phyloP scores from a whole-genome alignment of 768 basidiomycete species.

The Pisolithus microcarpus region DNA sequence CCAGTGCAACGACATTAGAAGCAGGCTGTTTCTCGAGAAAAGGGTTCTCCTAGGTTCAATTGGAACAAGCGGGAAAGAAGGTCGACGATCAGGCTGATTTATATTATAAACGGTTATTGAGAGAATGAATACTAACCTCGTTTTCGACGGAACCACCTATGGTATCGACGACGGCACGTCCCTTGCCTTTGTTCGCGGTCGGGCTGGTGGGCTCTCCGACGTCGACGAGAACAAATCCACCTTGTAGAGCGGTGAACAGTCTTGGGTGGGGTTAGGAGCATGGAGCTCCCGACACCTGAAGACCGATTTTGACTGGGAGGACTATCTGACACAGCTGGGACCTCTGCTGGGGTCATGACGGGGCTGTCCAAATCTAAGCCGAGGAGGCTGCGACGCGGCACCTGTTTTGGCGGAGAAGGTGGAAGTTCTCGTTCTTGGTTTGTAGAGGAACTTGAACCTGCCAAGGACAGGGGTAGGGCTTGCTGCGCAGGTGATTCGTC shows the following conservation, averaged over 20 bases:
- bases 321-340: not conserved
- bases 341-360: slow-evolving; percentile 4
- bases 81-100: no score
- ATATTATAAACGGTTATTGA: no score
- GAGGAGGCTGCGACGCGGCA: slow-evolving; percentile 15
- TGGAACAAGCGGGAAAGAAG: not conserved
- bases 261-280: slow-evolving; percentile 19
- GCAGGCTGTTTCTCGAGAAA: slow-evolving; percentile 6
- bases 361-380: slow-evolving; percentile 8
- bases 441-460: slow-evolving; percentile 15
- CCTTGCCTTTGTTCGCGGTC: slow-evolving; percentile 22
- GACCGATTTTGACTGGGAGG: no score
- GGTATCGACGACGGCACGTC: slow-evolving; percentile 6
- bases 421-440: slow-evolving; percentile 14
- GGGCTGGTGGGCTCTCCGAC: slow-evolving; percentile 13
- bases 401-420: not conserved
- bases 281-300: not conserved
- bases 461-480: slow-evolving; percentile 10
- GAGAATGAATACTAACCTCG: not conserved
- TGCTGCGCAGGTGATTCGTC: not conserved
- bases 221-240: not conserved
- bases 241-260: slow-evolving; percentile 6
- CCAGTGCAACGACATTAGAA: not conserved
- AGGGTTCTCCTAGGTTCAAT: slow-evolving; percentile 8
- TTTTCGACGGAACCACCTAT: slow-evolving; percentile 4